Evolutionary conservation across 1,284 basidiomycete genomes (phyloP).

Genomic region (Apiotrichum gracile): DNA sequence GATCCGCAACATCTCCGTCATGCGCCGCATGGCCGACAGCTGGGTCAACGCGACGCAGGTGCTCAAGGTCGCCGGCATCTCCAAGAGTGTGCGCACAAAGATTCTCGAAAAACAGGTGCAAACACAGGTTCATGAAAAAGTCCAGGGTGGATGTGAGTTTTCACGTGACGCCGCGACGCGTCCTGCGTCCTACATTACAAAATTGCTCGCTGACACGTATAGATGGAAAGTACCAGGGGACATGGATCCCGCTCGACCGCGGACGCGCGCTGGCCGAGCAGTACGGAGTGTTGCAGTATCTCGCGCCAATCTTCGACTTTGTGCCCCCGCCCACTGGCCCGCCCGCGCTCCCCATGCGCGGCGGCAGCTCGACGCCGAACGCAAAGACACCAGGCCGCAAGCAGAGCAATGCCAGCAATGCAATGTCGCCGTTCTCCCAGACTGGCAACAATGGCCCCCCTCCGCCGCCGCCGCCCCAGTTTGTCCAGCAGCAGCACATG

Average conservation of each 20-base stretch:
- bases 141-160: slow-evolving; percentile 78
- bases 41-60: slow-evolving; percentile 92
- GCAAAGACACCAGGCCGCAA: slow-evolving; percentile 7
- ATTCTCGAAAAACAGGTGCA: slow-evolving; percentile 97
- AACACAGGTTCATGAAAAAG: slow-evolving; percentile 94
- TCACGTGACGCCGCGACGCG: background rate
- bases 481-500: slow-evolving; percentile 18
- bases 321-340: slow-evolving; percentile 54
- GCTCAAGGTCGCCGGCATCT: slow-evolving; percentile 95
- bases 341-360: slow-evolving; percentile 37
- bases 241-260: slow-evolving; percentile 92
- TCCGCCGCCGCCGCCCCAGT: slow-evolving; percentile 32
- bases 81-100: slow-evolving; percentile 93
- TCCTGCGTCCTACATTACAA: background rate
- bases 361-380: slow-evolving; percentile 18
- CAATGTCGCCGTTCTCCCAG: slow-evolving; percentile 24
- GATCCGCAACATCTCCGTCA: slow-evolving; percentile 96
- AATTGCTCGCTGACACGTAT: background rate
- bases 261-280: slow-evolving; percentile 84
- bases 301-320: slow-evolving; percentile 87
- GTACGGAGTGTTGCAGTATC: slow-evolving; percentile 75
- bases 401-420: slow-evolving; percentile 10
- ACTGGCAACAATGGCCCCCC: background rate
- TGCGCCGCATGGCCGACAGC: slow-evolving; percentile 89
- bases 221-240: slow-evolving; percentile 97